These are phyloP conservation scores for Adenanthera pavonina DNA, from an alignment of 306 rosid species.

Conservation along the genomic window DNA sequence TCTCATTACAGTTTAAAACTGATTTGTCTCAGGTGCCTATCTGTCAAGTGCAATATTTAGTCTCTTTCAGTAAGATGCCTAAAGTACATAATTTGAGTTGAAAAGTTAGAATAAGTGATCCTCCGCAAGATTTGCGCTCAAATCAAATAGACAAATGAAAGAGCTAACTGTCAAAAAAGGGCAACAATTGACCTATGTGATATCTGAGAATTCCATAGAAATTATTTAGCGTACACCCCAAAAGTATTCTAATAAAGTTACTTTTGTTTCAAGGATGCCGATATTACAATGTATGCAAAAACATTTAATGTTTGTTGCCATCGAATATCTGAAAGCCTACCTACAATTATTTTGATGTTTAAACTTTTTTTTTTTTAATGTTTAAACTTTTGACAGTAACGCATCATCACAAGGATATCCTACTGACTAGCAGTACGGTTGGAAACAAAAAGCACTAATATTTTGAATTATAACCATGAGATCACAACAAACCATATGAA, in stretches of 20 bases:
- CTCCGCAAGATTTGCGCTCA: background rate
- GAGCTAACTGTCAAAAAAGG: background rate
- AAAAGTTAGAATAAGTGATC: background rate
- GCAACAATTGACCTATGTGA: background rate
- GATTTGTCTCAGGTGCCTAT: background rate
- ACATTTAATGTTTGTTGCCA: background rate
- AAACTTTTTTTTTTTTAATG: background rate
- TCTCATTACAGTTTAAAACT: background rate
- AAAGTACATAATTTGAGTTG: background rate
- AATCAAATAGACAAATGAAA: background rate
- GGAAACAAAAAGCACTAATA: background rate
- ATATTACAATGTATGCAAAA: background rate
- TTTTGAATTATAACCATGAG: background rate
- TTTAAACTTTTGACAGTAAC: background rate
- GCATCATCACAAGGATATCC: background rate
- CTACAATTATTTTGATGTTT: background rate
- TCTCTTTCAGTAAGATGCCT: background rate
- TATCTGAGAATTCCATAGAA: background rate
- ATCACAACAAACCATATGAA: background rate
- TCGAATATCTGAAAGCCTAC: conserved; percentile 1
- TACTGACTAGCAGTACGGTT: background rate
- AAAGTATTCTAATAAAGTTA: background rate
- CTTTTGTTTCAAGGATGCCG: background rate
- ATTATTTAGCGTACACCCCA: background rate
- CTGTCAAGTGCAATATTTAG: background rate